These are phyloP conservation scores for Boletus fagicola DNA, from an alignment of 768 basidiomycete species.

Conservation along the genomic window DNA sequence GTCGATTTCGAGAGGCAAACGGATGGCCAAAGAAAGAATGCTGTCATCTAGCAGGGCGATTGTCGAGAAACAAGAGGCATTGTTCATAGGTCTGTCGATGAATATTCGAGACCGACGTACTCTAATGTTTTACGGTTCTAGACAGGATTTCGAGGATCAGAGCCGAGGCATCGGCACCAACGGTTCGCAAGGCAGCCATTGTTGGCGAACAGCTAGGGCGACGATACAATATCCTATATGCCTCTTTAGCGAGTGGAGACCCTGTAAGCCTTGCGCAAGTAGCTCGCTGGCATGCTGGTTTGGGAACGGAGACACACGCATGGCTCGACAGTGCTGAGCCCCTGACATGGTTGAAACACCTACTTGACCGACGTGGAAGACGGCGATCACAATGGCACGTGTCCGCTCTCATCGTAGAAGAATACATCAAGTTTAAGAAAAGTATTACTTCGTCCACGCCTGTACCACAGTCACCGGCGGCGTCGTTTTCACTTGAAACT, in stretches of 20 bases:
- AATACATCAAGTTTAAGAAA: constrained; percentile 51
- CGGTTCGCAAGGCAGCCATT: constrained; percentile 61
- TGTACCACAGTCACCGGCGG: constrained; percentile 13
- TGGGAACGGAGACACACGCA: constrained; percentile 45
- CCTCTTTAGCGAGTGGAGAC: constrained; percentile 32
- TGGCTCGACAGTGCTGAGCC: constrained; percentile 66
- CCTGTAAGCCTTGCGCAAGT: constrained; percentile 49
- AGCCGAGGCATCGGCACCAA: constrained; percentile 47
- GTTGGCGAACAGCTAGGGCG: constrained; percentile 63
- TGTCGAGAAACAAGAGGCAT: constrained; percentile 58
- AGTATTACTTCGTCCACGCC: constrained; percentile 13
- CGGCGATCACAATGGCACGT: constrained; percentile 58
- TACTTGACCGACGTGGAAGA: constrained; percentile 46
- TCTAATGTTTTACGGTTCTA: constrained; percentile 24
- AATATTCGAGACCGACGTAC: constrained; percentile 2
- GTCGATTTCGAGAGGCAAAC: constrained; percentile 52
- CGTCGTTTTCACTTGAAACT: constrained; percentile 16
- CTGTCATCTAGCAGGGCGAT: constrained; percentile 41
- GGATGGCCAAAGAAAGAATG: constrained; percentile 53
- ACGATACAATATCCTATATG: constrained; percentile 58
- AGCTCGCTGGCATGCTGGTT: constrained; percentile 59
- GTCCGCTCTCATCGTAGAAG: constrained; percentile 67
- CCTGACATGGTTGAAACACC: constrained; percentile 70
- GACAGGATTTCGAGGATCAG: constrained; percentile 60
- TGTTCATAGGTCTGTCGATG: constrained; percentile 49